These are phyloP conservation scores for Chaetomium globosum DNA, from an alignment of 2,329 filamentous ascomycete species.

Conservation along the genomic window DNA sequence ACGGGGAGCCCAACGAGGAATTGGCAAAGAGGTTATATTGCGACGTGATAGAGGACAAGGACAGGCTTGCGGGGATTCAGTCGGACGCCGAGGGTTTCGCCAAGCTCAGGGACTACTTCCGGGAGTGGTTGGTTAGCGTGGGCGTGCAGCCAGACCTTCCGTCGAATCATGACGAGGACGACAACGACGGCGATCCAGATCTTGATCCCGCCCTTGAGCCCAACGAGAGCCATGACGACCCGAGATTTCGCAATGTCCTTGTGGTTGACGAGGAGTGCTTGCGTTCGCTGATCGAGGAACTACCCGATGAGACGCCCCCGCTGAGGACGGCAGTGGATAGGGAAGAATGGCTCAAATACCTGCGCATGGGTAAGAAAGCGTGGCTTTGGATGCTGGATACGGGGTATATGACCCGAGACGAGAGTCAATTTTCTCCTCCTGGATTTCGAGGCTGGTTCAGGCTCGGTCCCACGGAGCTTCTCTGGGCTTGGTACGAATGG, in stretches of 20 bases:
- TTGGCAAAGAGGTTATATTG: constrained; percentile 13
- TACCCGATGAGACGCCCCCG: constrained; percentile 12
- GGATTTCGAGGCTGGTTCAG: constrained; percentile 13
- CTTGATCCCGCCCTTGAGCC: constrained; percentile 11
- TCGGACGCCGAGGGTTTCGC: constrained; percentile 13
- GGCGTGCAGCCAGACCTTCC: constrained; percentile 11
- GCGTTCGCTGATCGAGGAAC: constrained; percentile 11
- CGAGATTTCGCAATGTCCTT: constrained; percentile 12
- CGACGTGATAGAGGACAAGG: constrained; percentile 12
- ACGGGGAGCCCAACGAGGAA: constrained; percentile 12
- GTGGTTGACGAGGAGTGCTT: constrained; percentile 12
- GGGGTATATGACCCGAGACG: constrained; percentile 13
- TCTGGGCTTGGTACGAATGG: constrained; percentile 13
- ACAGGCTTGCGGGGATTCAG: constrained; percentile 13
- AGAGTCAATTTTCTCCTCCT: constrained; percentile 14
- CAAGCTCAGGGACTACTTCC: constrained; percentile 14
- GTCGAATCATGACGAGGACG: constrained; percentile 9
- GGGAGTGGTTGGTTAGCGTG: constrained; percentile 13
- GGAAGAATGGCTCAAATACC: constrained; percentile 13
- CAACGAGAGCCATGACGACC: constrained; percentile 13
- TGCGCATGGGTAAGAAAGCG: constrained; percentile 11
- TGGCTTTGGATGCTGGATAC: constrained; percentile 13
- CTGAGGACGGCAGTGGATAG: constrained; percentile 12
- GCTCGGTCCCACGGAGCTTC: constrained; percentile 11
- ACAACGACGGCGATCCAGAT: constrained; percentile 10